Evolutionary conservation across 768 basidiomycete species (phyloP).

Genomic region (Dacryopinax primogenitus): DNA sequence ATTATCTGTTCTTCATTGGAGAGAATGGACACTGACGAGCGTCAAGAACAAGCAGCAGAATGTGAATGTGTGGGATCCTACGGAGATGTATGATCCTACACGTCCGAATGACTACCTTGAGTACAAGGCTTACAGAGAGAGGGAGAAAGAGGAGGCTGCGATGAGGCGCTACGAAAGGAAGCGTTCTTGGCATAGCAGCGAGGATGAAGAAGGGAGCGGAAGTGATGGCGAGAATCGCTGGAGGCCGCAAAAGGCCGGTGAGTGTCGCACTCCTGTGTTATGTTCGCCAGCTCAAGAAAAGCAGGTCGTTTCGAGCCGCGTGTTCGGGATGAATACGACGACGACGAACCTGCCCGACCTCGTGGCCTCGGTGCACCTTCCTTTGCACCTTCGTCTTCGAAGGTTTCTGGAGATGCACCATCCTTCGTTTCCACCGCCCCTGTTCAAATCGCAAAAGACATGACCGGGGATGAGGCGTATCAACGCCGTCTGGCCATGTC

Average conservation of each 20-base stretch:
- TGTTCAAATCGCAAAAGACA: slow-evolving; percentile 29
- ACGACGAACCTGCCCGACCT: slow-evolving; percentile 36
- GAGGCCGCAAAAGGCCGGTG: slow-evolving; percentile 57
- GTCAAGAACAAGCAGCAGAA: slow-evolving; percentile 6
- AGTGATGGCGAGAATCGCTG: slow-evolving; percentile 30
- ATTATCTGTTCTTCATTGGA: background rate
- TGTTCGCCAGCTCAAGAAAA: slow-evolving; percentile 7
- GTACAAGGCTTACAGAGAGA: slow-evolving; percentile 67
- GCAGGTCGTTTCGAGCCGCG: slow-evolving; percentile 16
- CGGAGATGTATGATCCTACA: slow-evolving; percentile 64
- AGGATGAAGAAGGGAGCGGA: slow-evolving; percentile 23
- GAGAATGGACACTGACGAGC: slow-evolving; percentile 7
- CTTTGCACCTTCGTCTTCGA: background rate
- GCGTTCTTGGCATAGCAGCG: slow-evolving; percentile 3
- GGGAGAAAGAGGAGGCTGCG: slow-evolving; percentile 55
- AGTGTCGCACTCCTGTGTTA: slow-evolving; percentile 16
- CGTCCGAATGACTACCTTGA: slow-evolving; percentile 84
- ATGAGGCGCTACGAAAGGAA: slow-evolving; percentile 37
- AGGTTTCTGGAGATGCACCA: slow-evolving; percentile 16
- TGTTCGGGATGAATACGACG: slow-evolving; percentile 36
- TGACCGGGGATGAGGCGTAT: slow-evolving; percentile 71
- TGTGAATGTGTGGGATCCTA: slow-evolving; percentile 54
- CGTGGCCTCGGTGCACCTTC: slow-evolving; percentile 21
- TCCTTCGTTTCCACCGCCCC: slow-evolving; percentile 27
- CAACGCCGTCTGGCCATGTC: slow-evolving; percentile 64